A percentile compares a stretch with the other conserved stretches of the same genome.
phyloP scores from a whole-genome alignment of 164 flowering plant species.

The Berberis thunbergii region DNA sequence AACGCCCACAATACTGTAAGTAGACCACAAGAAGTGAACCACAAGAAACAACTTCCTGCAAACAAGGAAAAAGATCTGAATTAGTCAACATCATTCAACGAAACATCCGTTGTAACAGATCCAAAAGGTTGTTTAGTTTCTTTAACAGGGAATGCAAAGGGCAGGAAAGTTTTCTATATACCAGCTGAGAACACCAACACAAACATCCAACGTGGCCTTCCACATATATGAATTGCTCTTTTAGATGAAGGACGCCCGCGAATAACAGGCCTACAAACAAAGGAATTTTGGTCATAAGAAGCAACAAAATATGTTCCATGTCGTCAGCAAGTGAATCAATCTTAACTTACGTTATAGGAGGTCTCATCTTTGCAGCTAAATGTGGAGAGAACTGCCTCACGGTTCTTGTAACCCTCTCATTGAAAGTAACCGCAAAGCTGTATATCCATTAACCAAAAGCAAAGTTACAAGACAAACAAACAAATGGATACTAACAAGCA shows the following conservation, averaged over 20 bases:
- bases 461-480: constrained; percentile 1
- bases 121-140: not conserved
- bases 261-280: constrained; percentile 71
- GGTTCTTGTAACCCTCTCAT: constrained; percentile 86
- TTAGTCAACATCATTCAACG: not conserved
- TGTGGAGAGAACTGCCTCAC: constrained; percentile 94
- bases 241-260: constrained; percentile 92
- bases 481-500: not conserved
- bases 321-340: not conserved
- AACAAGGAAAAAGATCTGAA: not conserved
- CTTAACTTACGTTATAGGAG: constrained; percentile 68
- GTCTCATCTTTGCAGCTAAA: constrained; percentile 96
- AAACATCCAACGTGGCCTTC: constrained; percentile 92
- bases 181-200: constrained; percentile 57
- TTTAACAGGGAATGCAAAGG: not conserved
- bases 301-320: not conserved
- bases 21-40: constrained; percentile 83
- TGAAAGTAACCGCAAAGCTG: constrained; percentile 97
- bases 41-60: constrained; percentile 65
- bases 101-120: not conserved
- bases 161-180: constrained; percentile 13
- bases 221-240: constrained; percentile 82
- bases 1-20: constrained; percentile 78
- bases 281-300: constrained; percentile 1
- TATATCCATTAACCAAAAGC: constrained; percentile 16